These are phyloP conservation scores for Primulina huaijiensis DNA, from an alignment of 257 asterid genomes.

Conservation along the genomic window DNA sequence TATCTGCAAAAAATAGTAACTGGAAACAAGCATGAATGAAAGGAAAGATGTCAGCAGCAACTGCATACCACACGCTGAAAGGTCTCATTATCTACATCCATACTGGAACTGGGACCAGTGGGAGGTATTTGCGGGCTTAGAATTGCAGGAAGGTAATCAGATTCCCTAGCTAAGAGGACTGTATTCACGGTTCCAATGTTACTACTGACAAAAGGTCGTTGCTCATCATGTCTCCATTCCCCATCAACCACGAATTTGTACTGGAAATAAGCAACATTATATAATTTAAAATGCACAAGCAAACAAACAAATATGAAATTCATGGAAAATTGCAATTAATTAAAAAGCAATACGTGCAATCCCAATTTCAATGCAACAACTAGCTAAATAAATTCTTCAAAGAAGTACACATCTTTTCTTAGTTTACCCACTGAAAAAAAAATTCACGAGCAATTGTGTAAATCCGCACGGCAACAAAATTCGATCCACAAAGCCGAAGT, in stretches of 20 bases:
- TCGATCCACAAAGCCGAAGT: conserved; percentile 18
- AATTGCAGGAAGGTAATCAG: conserved; percentile 47
- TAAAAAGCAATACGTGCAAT: neutral
- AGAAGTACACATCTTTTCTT: conserved; percentile 4
- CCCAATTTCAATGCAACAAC: neutral
- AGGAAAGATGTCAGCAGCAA: conserved; percentile 1
- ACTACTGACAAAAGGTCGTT: conserved; percentile 62
- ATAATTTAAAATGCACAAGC: neutral
- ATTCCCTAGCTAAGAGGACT: conserved; percentile 59
- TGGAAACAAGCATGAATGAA: neutral
- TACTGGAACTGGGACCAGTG: conserved; percentile 56
- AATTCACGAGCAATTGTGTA: neutral
- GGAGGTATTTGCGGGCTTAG: conserved; percentile 50
- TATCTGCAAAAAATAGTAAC: conserved; percentile 15
- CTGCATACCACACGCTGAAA: conserved; percentile 73
- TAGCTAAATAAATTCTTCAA: neutral
- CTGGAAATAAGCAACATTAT: conserved; percentile 40
- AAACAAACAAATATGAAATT: neutral
- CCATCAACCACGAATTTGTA: conserved; percentile 95
- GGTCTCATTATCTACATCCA: conserved; percentile 87
- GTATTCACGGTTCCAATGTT: conserved; percentile 80
- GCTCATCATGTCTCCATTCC: conserved; percentile 93
- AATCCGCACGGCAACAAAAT: conserved; percentile 11
- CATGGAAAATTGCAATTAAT: neutral
- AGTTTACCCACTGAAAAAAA: neutral